Percentiles rank a stretch among this genome's conserved stretches.
These are phyloP conservation scores for Bromus sterilis DNA, from an alignment of 176 grass and related monocot species.

Conservation along the genomic window DNA sequence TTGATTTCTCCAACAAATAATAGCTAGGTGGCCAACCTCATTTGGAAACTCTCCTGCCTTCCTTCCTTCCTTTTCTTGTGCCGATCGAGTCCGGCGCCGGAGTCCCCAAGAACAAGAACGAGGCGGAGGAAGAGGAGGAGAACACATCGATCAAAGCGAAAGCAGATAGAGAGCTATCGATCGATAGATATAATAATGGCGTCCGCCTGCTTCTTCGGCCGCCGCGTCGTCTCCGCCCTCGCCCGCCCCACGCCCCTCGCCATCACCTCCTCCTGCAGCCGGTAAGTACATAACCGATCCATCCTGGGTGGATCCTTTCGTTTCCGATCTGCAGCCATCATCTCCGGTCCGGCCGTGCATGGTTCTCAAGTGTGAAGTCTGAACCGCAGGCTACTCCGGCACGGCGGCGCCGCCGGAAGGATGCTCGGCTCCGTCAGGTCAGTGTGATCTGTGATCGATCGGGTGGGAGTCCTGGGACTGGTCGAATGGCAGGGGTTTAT, in stretches of 20 bases:
- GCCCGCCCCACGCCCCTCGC: not conserved
- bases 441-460: not conserved
- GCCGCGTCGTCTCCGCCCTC: not conserved
- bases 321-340: not conserved
- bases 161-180: not conserved
- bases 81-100: not conserved
- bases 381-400: not conserved
- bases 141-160: not conserved
- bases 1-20: too few relatives aligned
- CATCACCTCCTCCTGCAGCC: not conserved
- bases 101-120: not conserved
- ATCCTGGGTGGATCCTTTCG: not conserved
- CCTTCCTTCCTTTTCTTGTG: not conserved
- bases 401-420: not conserved
- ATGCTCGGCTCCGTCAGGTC: not conserved
- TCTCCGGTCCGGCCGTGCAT: not conserved
- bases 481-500: not conserved
- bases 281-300: not conserved
- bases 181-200: not conserved
- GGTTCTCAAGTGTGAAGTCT: too few relatives aligned
- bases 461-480: not conserved
- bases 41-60: too few relatives aligned
- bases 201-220: not conserved
- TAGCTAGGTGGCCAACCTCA: too few relatives aligned
- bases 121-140: not conserved